Percentiles rank a stretch among this genome's conserved stretches.
Evolutionary conservation across 345 rosid species (phyloP).

Genomic region (Lepidium africanum): DNA sequence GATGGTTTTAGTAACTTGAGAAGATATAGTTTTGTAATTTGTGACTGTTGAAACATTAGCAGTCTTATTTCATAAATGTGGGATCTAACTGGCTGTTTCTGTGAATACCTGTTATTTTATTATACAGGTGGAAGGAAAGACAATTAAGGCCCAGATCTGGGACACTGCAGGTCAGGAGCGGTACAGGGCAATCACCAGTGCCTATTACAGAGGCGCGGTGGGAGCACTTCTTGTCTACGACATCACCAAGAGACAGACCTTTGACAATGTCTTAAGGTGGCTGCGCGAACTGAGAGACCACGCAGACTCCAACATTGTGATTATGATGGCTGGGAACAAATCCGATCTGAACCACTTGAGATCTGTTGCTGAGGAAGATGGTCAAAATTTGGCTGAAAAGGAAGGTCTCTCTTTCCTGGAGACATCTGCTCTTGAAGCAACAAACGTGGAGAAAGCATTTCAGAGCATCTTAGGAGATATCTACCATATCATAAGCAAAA

Average conservation of each 20-base stretch:
- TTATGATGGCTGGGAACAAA: slow-evolving; percentile 80
- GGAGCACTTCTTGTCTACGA: slow-evolving; percentile 79
- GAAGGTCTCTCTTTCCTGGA: slow-evolving; percentile 71
- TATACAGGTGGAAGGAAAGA: slow-evolving; percentile 67
- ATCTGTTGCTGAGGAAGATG: slow-evolving; percentile 54
- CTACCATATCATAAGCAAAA: slow-evolving; percentile 62
- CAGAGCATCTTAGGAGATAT: slow-evolving; percentile 58
- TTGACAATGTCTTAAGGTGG: slow-evolving; percentile 64
- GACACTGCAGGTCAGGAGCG: slow-evolving; percentile 83
- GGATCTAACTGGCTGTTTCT: neutral
- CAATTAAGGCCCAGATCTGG: slow-evolving; percentile 84
- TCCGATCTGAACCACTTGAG: slow-evolving; percentile 63
- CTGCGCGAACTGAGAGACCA: slow-evolving; percentile 67
- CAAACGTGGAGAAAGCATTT: slow-evolving; percentile 66
- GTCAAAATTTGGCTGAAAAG: slow-evolving; percentile 47
- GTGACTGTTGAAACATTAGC: neutral
- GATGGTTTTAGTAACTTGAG: neutral
- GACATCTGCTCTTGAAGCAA: slow-evolving; percentile 67
- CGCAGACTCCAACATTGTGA: slow-evolving; percentile 72
- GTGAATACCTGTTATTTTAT: neutral
- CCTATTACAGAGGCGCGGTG: slow-evolving; percentile 74
- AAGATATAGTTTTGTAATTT: neutral
- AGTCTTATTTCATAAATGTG: neutral
- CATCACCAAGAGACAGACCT: slow-evolving; percentile 73
- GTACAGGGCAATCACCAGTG: slow-evolving; percentile 63